A percentile compares a stretch with the other conserved stretches of the same genome.
Evolutionary conservation across 140 eudicot species (phyloP).

Genomic region (Ambrosia hybrid): DNA sequence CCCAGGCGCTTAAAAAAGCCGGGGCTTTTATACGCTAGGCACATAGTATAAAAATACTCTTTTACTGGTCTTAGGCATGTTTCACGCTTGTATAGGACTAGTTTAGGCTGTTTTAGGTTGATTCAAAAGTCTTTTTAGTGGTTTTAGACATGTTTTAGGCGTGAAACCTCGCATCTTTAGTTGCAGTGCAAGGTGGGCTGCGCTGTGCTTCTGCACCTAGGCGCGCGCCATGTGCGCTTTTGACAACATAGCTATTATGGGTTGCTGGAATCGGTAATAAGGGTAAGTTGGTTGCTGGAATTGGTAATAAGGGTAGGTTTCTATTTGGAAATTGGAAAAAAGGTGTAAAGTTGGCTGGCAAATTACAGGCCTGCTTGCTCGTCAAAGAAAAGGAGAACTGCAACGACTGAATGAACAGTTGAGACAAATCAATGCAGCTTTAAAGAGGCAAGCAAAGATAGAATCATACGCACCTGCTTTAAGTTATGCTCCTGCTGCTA

Average conservation of each 20-base stretch:
- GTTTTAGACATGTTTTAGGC: too few relatives aligned
- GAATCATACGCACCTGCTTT: slow-evolving; percentile 93
- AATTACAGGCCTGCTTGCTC: slow-evolving; percentile 75
- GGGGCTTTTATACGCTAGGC: too few relatives aligned
- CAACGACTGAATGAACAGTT: slow-evolving; percentile 83
- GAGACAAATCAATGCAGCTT: slow-evolving; percentile 90
- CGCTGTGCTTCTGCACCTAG: too few relatives aligned
- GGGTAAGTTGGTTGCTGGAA: background rate
- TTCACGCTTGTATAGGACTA: too few relatives aligned
- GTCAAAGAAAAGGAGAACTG: slow-evolving; percentile 88
- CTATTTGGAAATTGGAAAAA: background rate
- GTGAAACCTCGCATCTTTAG: too few relatives aligned
- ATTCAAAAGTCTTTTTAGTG: too few relatives aligned
- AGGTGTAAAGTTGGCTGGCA: background rate
- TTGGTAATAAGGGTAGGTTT: background rate
- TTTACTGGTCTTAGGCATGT: too few relatives aligned
- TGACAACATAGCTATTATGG: background rate
- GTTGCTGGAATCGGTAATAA: background rate
- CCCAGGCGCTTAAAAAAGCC: too few relatives aligned
- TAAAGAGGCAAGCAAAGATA: slow-evolving; percentile 96
- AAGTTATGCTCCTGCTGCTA: slow-evolving; percentile 89
- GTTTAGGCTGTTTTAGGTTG: too few relatives aligned
- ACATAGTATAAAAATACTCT: too few relatives aligned
- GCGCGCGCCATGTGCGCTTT: too few relatives aligned
- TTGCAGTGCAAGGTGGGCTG: too few relatives aligned